Evolutionary conservation across 768 basidiomycete species (phyloP).

Genomic region (Leccinum subgranulosum): DNA sequence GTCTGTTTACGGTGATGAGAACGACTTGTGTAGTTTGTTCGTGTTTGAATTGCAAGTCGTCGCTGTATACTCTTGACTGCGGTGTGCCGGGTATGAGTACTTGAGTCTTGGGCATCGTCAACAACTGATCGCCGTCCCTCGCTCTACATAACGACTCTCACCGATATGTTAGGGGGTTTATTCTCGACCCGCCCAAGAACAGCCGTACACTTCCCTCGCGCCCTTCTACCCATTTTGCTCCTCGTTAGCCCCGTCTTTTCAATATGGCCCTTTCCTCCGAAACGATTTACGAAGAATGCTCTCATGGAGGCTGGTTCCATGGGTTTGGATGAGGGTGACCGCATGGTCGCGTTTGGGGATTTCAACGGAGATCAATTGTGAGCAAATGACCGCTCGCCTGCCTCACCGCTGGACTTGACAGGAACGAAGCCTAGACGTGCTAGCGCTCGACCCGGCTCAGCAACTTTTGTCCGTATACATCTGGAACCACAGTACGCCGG

Average conservation of each 20-base stretch:
- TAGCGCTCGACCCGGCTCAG: constrained; percentile 74
- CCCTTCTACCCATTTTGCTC: constrained; percentile 16
- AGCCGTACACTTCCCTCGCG: background rate
- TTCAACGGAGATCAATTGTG: constrained; percentile 96
- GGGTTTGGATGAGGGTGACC: constrained; percentile 68
- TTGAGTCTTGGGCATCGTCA: background rate
- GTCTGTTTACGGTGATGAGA: background rate
- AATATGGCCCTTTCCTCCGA: constrained; percentile 85
- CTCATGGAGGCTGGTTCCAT: constrained; percentile 77
- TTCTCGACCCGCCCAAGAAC: background rate
- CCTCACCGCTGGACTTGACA: background rate
- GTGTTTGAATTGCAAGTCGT: constrained; percentile 20
- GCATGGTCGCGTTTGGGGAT: constrained; percentile 89
- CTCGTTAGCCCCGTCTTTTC: constrained; percentile 26
- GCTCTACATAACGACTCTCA: background rate
- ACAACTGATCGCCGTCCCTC: background rate
- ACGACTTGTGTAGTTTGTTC: constrained; percentile 16
- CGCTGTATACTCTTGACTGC: background rate
- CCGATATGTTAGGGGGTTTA: constrained; percentile 9
- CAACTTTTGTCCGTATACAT: constrained; percentile 71
- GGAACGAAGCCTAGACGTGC: constrained; percentile 65
- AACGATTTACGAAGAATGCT: constrained; percentile 79
- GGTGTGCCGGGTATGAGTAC: constrained; percentile 5
- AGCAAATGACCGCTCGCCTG: constrained; percentile 27
- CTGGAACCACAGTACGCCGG: constrained; percentile 75